Base-by-base conservation (phyloP, 2,329 filamentous ascomycete genomes). In the Scytalidium sp. region DNA sequence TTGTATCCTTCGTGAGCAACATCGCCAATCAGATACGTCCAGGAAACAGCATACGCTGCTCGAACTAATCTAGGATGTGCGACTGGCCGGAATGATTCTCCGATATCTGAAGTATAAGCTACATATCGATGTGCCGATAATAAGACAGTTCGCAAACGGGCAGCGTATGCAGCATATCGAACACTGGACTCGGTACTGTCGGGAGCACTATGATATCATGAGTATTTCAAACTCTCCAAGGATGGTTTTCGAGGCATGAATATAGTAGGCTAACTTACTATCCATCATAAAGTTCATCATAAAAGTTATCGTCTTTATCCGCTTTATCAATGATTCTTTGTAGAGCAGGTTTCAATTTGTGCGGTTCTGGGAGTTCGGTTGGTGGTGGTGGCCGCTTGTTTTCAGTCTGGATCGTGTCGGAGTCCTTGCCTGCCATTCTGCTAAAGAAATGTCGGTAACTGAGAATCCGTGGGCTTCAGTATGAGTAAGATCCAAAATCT, bases 1-100 rank as follows among this genome's bases (percentile, higher is more conserved):
- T 97, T 96, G 75, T 96, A 97, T 5, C 94, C 93, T 69, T 99
- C 94, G 65, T 97, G 86, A 27, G 81, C 79, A 43, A 97, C 93
- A 64, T 99, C 94, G 44, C 94, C 93, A 13, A 91, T 70, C 19
- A 99, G 81, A 64, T 99, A 99, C 10, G 88, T 76, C 94, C 94
- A 97, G 2, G 90, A 96, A 40, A 99, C 75, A 44, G 83, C 93
- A 65, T 99, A 99, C 5, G 94, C 94, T 43, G 82, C 76, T 51
- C 86, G 82, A 10, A 99, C 87, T 3, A 95, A 72, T 61, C 79
- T 84, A 0, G 91, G 93, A 65, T 97, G 92, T 3, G 93, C 92
- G 36, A 99, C 80, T 0, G 94, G 94, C 2, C 94, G 84, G 71
- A 99, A 99, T 0, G 89, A 95, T 70, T 99, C 94, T 66, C 94